Evolutionary conservation across 2,329 filamentous ascomycete genomes (phyloP).

Genomic region (Paraphaeosphaeria minitans): DNA sequence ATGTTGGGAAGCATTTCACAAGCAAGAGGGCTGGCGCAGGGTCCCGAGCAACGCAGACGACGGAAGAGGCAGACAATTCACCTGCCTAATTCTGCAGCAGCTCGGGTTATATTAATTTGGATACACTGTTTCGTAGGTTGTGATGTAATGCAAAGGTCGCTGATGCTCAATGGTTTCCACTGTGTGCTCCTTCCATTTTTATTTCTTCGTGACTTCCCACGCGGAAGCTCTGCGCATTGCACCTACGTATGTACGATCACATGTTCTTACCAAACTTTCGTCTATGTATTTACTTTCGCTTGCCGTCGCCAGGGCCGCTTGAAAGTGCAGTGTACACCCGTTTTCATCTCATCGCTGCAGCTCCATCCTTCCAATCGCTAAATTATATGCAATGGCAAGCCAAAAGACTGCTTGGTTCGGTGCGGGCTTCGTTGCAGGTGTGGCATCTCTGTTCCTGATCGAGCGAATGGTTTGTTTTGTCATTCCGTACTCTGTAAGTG

Average conservation of each 20-base stretch:
- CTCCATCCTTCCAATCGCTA: not conserved
- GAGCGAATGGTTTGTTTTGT: not conserved
- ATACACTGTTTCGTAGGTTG: too few relatives aligned
- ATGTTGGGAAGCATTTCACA: conserved; percentile 32
- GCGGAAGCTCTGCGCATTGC: not conserved
- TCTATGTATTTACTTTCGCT: not conserved
- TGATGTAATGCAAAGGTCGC: not conserved
- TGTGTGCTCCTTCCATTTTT: not conserved
- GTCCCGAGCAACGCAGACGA: not conserved
- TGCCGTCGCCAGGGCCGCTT: not conserved
- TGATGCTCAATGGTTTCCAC: not conserved
- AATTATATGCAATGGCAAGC: not conserved
- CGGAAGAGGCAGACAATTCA: not conserved
- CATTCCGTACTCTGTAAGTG: not conserved
- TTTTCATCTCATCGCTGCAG: not conserved
- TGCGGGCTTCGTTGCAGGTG: not conserved
- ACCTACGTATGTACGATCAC: not conserved
- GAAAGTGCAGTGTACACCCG: not conserved
- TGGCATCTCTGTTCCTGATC: not conserved
- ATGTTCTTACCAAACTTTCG: not conserved
- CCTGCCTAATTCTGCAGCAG: not conserved
- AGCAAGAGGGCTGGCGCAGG: conserved; percentile 11
- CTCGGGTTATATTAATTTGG: not conserved
- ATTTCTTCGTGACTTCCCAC: not conserved
- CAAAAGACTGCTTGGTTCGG: not conserved